A percentile compares a stretch with the other conserved stretches of the same genome.
These are phyloP conservation scores for Rhazya stricta DNA, from an alignment of 257 asterid genomes.

Conservation along the genomic window DNA sequence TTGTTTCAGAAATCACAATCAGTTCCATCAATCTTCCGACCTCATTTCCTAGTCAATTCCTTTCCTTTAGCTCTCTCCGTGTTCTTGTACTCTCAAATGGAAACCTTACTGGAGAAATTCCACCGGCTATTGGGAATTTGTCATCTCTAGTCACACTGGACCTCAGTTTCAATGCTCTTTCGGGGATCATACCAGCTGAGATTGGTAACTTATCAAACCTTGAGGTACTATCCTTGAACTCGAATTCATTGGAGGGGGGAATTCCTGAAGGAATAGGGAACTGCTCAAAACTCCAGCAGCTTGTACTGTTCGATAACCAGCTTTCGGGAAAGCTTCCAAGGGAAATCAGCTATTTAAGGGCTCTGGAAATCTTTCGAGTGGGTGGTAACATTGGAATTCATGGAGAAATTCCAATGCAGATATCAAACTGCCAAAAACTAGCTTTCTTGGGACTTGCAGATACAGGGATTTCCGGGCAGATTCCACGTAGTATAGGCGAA, in stretches of 20 bases:
- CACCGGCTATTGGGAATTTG: constrained; percentile 40
- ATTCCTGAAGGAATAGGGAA: constrained; percentile 54
- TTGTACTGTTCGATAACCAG: constrained; percentile 60
- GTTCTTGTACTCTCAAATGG: constrained; percentile 44
- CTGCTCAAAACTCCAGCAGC: constrained; percentile 44
- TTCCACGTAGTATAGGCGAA: constrained; percentile 49
- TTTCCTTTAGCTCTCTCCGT: constrained; percentile 42
- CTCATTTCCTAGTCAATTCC: constrained; percentile 43
- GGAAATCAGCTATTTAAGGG: constrained; percentile 35
- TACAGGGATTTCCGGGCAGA: constrained; percentile 54
- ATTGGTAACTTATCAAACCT: constrained; percentile 45
- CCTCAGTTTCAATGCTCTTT: constrained; percentile 58
- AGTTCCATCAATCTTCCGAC: constrained; percentile 50
- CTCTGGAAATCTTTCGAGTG: constrained; percentile 53
- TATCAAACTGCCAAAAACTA: constrained; percentile 52
- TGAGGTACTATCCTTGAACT: constrained; percentile 38
- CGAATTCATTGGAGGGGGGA: constrained; percentile 43
- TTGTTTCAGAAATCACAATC: constrained; percentile 44
- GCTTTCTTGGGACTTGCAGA: constrained; percentile 56
- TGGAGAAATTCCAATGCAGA: constrained; percentile 57
- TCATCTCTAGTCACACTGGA: constrained; percentile 45
- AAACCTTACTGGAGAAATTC: constrained; percentile 54
- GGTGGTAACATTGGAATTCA: constrained; percentile 52
- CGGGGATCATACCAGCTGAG: constrained; percentile 49
- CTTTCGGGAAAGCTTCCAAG: constrained; percentile 44